phyloP scores from a whole-genome alignment of 2,329 filamentous ascomycete genomes.

The Fonsecaea erecta region DNA sequence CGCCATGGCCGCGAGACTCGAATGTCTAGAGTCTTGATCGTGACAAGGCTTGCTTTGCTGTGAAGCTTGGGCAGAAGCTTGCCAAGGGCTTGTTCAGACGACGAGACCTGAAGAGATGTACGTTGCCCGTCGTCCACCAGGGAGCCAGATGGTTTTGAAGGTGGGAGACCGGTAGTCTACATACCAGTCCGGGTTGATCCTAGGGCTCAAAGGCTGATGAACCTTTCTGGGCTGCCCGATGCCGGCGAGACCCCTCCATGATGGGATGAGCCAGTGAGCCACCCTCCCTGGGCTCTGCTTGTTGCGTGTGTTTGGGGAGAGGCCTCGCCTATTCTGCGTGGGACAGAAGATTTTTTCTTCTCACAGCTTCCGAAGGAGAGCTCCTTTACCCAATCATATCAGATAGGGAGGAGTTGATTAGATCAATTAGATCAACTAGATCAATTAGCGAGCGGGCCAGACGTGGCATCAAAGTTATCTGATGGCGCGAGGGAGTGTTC shows the following conservation, averaged over 20 bases:
- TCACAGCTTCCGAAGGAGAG: too few species aligned
- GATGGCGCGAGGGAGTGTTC: constrained; percentile 15
- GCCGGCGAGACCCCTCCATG: neutral
- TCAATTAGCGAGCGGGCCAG: neutral
- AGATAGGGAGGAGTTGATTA: constrained; percentile 2
- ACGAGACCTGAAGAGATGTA: neutral
- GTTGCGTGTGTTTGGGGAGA: neutral
- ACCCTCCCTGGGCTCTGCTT: neutral
- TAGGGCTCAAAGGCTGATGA: neutral
- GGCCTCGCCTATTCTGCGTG: neutral
- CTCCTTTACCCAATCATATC: neutral
- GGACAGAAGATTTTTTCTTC: neutral
- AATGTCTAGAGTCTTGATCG: neutral
- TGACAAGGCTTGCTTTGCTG: neutral
- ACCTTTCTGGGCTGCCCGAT: neutral
- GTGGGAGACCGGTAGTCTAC: neutral
- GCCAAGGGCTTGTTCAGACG: neutral
- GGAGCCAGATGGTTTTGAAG: neutral
- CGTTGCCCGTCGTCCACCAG: neutral
- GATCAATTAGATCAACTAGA: neutral
- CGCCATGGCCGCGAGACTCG: constrained; percentile 9
- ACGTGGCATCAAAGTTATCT: constrained; percentile 20
- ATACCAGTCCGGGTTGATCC: neutral
- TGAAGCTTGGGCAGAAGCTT: constrained; percentile 1
- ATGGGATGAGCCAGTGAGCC: neutral